Evolutionary conservation across 352 stramenopile genomes (phyloP).

Genomic region (Elongisporangium senticosum): DNA sequence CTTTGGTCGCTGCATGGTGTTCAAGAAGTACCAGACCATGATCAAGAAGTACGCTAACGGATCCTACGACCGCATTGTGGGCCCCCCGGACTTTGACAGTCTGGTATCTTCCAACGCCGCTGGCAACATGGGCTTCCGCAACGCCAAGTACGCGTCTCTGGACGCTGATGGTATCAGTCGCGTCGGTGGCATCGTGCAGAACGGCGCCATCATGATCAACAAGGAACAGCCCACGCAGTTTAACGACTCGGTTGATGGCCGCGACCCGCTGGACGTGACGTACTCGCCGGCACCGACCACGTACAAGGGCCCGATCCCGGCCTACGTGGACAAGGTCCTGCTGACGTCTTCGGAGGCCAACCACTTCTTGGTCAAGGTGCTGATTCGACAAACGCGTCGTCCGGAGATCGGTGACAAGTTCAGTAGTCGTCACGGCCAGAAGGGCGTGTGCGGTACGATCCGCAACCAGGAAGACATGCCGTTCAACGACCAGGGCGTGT

Average conservation of each 20-base stretch:
- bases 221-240: slow-evolving; percentile 97
- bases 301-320: slow-evolving; percentile 94
- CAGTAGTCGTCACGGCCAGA: slow-evolving; percentile 98
- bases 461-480: slow-evolving; percentile 97
- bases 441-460: slow-evolving; percentile 98
- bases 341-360: slow-evolving; percentile 98
- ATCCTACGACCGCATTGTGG: slow-evolving; percentile 93
- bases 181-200: slow-evolving; percentile 86
- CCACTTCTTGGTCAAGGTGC: slow-evolving; percentile 97
- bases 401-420: slow-evolving; percentile 99
- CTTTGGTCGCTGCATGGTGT: slow-evolving; percentile 98
- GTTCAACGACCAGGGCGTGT: slow-evolving; percentile 98
- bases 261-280: slow-evolving; percentile 67
- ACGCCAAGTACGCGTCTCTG: slow-evolving; percentile 90
- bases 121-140: slow-evolving; percentile 65
- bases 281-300: slow-evolving; percentile 88
- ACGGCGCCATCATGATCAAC: slow-evolving; percentile 97
- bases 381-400: slow-evolving; percentile 93
- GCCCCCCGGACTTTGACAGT: slow-evolving; percentile 85
- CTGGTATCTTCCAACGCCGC: slow-evolving; percentile 39
- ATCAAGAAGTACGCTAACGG: slow-evolving; percentile 97
- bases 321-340: slow-evolving; percentile 98
- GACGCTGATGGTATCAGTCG: slow-evolving; percentile 96
- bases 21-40: slow-evolving; percentile 97
- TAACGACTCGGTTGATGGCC: slow-evolving; percentile 78